A percentile compares a stretch with the other conserved stretches of the same genome.
Conservation (phyloP, 257 asterid species). For the Petunia axillaris region DNA sequence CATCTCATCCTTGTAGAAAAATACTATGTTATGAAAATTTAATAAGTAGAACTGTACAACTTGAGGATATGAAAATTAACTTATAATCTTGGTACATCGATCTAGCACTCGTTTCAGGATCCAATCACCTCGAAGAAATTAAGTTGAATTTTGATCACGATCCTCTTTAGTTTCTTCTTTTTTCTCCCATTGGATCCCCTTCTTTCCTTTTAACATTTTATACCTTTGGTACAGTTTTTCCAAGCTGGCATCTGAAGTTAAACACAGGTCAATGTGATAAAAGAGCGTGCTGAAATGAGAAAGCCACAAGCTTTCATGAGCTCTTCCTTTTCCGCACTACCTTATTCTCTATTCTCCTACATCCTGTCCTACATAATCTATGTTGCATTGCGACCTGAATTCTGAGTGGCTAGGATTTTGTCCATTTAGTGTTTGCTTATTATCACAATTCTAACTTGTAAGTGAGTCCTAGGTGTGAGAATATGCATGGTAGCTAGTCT, state of each 20-base stretch:
- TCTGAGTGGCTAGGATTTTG: not conserved
- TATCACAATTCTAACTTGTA: not conserved
- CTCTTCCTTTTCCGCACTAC: not conserved
- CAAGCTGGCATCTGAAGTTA: not conserved
- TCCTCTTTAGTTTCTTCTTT: not conserved
- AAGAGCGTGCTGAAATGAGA: slow-evolving; percentile 19
- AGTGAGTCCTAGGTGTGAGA: not conserved
- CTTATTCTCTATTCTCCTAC: not conserved
- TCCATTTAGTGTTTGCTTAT: not conserved
- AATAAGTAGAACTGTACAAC: not conserved
- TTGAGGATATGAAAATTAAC: not conserved
- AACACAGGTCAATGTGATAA: slow-evolving; percentile 7
- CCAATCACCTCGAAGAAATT: not conserved
- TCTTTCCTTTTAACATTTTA: not conserved
- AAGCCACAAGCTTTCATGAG: slow-evolving; percentile 11
- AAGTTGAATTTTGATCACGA: not conserved
- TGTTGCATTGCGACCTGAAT: not conserved
- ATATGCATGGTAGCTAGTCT: not conserved
- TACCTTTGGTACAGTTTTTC: not conserved
- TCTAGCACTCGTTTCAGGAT: not conserved
- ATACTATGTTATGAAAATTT: not conserved
- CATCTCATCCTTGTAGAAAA: not conserved
- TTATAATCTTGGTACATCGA: not conserved
- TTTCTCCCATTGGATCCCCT: not conserved
- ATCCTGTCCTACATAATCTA: not conserved